Evolutionary conservation across 352 stramenopile genomes (phyloP).

Genomic region (Plasmopara viticola): DNA sequence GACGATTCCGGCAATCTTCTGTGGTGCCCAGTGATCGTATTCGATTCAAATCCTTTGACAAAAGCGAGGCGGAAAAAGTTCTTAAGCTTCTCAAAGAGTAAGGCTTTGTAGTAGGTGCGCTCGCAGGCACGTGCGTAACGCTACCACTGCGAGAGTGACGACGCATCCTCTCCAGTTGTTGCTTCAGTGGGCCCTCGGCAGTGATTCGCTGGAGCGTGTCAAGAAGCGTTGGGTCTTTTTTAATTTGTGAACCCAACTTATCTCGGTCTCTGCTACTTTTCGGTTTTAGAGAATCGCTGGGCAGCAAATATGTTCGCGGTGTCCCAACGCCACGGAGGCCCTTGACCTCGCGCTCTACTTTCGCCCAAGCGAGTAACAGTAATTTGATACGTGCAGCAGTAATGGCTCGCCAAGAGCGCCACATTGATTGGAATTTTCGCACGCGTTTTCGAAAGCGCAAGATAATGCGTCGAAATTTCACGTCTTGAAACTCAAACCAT

Average conservation of each 20-base stretch:
- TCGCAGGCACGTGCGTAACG: slow-evolving; percentile 35
- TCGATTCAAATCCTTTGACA: not conserved
- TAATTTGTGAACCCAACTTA: not conserved
- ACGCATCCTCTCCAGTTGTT: slow-evolving; percentile 40
- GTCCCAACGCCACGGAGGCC: slow-evolving; percentile 30
- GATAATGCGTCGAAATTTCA: slow-evolving; percentile 77
- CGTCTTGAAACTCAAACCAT: slow-evolving; percentile 76
- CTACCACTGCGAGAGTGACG: slow-evolving; percentile 60
- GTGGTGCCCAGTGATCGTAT: slow-evolving; percentile 4
- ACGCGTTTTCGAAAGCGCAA: slow-evolving; percentile 70
- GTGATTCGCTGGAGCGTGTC: slow-evolving; percentile 18
- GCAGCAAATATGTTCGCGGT: slow-evolving; percentile 6
- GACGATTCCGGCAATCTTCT: slow-evolving; percentile 19
- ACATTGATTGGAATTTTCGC: slow-evolving; percentile 69
- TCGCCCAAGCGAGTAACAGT: slow-evolving; percentile 57
- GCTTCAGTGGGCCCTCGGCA: slow-evolving; percentile 8
- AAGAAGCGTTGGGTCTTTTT: slow-evolving; percentile 17
- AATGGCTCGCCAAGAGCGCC: slow-evolving; percentile 59
- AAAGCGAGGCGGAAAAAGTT: not conserved
- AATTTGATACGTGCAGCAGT: slow-evolving; percentile 69
- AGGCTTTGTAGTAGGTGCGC: not conserved
- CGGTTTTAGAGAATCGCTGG: not conserved
- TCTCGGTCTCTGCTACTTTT: slow-evolving; percentile 7
- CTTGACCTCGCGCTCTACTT: slow-evolving; percentile 53
- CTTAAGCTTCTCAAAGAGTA: not conserved